Percentiles rank a stretch among this genome's conserved stretches.
Evolutionary conservation across 305 asterid species (phyloP).

Genomic region (Rubia peregrina): DNA sequence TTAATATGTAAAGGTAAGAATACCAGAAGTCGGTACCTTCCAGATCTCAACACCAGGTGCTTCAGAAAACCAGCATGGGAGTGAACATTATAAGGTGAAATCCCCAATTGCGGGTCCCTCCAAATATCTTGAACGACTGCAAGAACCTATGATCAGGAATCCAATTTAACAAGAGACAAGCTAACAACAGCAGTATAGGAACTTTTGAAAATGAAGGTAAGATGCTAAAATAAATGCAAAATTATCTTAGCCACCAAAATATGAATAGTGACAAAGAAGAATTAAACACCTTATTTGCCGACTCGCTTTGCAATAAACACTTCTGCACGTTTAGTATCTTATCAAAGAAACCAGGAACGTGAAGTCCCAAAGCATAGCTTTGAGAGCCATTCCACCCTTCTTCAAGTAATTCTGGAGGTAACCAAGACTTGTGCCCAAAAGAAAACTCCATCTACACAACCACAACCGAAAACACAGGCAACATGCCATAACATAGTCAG

Average conservation of each 20-base stretch:
- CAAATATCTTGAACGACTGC: conserved; percentile 82
- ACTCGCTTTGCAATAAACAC: conserved; percentile 81
- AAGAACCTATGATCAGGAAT: conserved; percentile 79
- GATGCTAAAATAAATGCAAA: not conserved
- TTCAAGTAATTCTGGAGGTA: conserved; percentile 55
- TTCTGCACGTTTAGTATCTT: conserved; percentile 74
- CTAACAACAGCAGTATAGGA: conserved; percentile 7
- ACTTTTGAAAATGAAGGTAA: not conserved
- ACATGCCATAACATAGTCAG: not conserved
- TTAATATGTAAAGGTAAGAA: conserved; percentile 5
- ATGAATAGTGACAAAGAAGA: not conserved
- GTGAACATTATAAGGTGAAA: conserved; percentile 75
- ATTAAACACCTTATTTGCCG: conserved; percentile 58
- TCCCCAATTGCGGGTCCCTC: conserved; percentile 61
- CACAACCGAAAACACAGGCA: conserved; percentile 7
- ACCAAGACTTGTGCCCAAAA: conserved; percentile 79
- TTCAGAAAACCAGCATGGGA: conserved; percentile 83
- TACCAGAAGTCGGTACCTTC: conserved; percentile 50
- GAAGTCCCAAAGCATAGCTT: conserved; percentile 77
- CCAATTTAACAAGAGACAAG: conserved; percentile 23
- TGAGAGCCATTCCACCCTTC: conserved; percentile 39
- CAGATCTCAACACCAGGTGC: conserved; percentile 90
- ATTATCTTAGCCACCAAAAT: not conserved
- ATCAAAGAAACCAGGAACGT: conserved; percentile 93
- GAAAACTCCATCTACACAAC: conserved; percentile 90